Evolutionary conservation across 306 rosid genomes (phyloP).

Genomic region (Cercis canadensis): DNA sequence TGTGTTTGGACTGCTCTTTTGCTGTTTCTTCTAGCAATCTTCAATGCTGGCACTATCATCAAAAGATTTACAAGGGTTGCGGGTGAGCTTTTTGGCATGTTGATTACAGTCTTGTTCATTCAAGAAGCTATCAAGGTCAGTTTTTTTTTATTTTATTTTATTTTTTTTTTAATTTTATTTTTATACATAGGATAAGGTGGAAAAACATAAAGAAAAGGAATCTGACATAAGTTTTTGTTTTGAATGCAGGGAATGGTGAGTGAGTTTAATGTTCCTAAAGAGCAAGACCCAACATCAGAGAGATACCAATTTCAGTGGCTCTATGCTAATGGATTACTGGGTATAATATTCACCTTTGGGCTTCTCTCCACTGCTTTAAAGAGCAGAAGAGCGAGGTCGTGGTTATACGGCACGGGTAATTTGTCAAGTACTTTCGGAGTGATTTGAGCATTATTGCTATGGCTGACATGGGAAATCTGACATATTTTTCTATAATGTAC

Average conservation of each 20-base stretch:
- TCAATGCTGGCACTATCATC: slow-evolving; percentile 77
- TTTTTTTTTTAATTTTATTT: slow-evolving; percentile 14
- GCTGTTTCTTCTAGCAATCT: slow-evolving; percentile 70
- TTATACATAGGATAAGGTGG: background rate
- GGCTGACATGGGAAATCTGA: slow-evolving; percentile 1
- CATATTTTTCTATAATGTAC: background rate
- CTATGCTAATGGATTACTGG: slow-evolving; percentile 79
- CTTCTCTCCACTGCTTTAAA: slow-evolving; percentile 74
- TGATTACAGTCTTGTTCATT: slow-evolving; percentile 80
- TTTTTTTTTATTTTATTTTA: slow-evolving; percentile 21
- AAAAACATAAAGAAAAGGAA: background rate
- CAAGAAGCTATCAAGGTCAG: slow-evolving; percentile 88
- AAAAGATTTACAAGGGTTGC: slow-evolving; percentile 86
- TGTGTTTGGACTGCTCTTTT: slow-evolving; percentile 87
- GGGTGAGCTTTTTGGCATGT: slow-evolving; percentile 86
- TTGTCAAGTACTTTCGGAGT: slow-evolving; percentile 31
- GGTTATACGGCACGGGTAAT: slow-evolving; percentile 83
- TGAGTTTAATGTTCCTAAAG: slow-evolving; percentile 72
- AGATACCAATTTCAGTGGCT: slow-evolving; percentile 63
- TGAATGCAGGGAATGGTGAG: slow-evolving; percentile 65
- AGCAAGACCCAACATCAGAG: slow-evolving; percentile 48
- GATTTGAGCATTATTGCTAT: background rate
- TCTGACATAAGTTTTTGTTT: slow-evolving; percentile 27
- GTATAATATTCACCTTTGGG: slow-evolving; percentile 72
- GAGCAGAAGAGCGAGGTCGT: slow-evolving; percentile 85